These are phyloP conservation scores for Aspergillus tubingensis DNA, from an alignment of 2,329 filamentous ascomycete species.

Conservation along the genomic window DNA sequence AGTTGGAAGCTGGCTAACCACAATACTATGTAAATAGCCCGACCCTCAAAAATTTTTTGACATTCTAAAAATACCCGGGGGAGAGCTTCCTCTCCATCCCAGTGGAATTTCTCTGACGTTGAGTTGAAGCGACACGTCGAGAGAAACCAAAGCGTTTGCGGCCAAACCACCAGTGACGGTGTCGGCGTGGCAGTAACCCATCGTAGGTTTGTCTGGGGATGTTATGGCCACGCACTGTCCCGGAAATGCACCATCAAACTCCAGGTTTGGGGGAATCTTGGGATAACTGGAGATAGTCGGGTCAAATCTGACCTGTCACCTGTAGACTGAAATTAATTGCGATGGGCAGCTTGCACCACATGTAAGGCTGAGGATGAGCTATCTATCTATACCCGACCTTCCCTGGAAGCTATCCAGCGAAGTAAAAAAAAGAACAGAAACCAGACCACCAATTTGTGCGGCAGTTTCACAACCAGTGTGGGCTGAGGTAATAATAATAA, in stretches of 20 bases:
- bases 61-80: background rate
- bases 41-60: background rate
- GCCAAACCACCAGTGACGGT: constrained; percentile 8
- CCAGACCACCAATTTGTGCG: background rate
- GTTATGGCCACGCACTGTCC: constrained; percentile 11
- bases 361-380: background rate
- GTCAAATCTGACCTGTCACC: background rate
- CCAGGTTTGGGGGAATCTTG: background rate
- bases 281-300: background rate
- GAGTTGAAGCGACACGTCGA: constrained; percentile 16
- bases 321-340: background rate
- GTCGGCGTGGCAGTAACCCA: constrained; percentile 10
- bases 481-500: background rate
- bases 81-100: background rate
- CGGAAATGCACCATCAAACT: background rate
- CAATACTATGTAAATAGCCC: no score
- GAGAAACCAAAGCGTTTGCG: constrained; percentile 18
- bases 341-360: background rate
- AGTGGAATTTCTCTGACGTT: background rate
- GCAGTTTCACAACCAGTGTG: background rate
- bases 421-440: no score
- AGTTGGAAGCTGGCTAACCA: no score
- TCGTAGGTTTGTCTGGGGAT: background rate
- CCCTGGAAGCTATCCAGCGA: no score
- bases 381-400: no score